These are phyloP conservation scores for Uronychia setigera DNA, from an alignment of 73 alveolate species.

Conservation along the genomic window DNA sequence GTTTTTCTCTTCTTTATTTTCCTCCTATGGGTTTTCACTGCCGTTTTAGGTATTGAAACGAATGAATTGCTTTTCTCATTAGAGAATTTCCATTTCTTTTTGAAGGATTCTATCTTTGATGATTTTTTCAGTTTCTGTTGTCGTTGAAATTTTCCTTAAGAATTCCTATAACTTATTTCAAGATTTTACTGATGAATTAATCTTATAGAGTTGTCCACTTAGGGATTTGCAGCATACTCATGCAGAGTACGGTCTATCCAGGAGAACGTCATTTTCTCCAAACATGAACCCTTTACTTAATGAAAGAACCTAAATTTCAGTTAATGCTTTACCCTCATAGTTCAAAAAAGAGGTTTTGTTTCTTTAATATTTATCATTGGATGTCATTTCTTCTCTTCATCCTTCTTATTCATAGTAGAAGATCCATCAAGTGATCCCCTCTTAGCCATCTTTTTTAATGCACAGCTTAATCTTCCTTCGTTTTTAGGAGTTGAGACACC, in stretches of 20 bases:
- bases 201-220: constrained; percentile 10
- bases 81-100: constrained; percentile 2
- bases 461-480: not conserved
- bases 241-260: constrained; percentile 14
- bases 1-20: too few species aligned
- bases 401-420: not conserved
- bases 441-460: not conserved
- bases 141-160: constrained; percentile 13
- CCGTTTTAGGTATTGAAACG: not conserved
- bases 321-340: not conserved
- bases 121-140: constrained; percentile 34
- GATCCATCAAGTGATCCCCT: not conserved
- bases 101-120: constrained; percentile 4
- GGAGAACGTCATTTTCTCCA: constrained; percentile 54
- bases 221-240: constrained; percentile 30
- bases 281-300: constrained; percentile 29
- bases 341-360: not conserved
- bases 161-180: constrained; percentile 8
- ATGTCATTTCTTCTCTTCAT: not conserved
- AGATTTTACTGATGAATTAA: constrained; percentile 10
- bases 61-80: not conserved
- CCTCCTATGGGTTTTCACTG: not conserved
- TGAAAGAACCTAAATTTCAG: not conserved
- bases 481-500: not conserved
- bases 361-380: too few species aligned